Evolutionary conservation across 2,329 filamentous ascomycete genomes (phyloP), one percentile per base, ranked within the genome.

Genomic region (Mycocentrospora acerina): DNA sequence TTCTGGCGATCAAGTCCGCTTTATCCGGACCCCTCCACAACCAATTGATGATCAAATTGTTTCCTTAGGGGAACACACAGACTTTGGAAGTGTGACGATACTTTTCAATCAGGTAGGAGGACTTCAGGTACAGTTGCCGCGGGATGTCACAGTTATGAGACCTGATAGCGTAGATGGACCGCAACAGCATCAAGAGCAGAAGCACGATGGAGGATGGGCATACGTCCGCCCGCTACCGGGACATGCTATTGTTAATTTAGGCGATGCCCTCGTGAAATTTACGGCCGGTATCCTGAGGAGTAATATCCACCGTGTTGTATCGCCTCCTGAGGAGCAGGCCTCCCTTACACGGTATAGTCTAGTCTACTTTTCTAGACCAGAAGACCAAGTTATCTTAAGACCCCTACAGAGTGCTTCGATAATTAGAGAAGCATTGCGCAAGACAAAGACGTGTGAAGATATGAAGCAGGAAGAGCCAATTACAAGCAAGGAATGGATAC

Each of bases 101-200:
- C 68, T 81, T 2, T 78, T 80, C 59, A 81, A 80, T 58, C 69
- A 75, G 0, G 57, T 80, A 2, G 77, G 77, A 0, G 78, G 78
- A 0, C 64, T 81, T 7, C 78, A 80, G 51, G 72, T 80, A 3
- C 63, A 74, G 3, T 68, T 72, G 0, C 74, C 75, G 0, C 60
- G 60, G 0, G 48, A 51, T 4, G 64, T 62, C 15, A 7, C 29
- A 1, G 28, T 41, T 2, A 25, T 29, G 3, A n/a, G n/a, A n/a
- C n/a, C n/a, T n/a, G n/a, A n/a, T n/a, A n/a, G n/a, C n/a, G n/a
- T n/a, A n/a, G n/a, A n/a, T n/a, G n/a, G n/a, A n/a, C n/a, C n/a
- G n/a, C n/a, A n/a, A n/a, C n/a, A n/a, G n/a, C n/a, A n/a, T n/a
- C n/a, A n/a, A n/a, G n/a, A n/a, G n/a, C n/a, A n/a, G n/a, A n/a